Base-by-base conservation (phyloP, 2,329 filamentous ascomycete species). In the Trichoderma brevicompactum region DNA sequence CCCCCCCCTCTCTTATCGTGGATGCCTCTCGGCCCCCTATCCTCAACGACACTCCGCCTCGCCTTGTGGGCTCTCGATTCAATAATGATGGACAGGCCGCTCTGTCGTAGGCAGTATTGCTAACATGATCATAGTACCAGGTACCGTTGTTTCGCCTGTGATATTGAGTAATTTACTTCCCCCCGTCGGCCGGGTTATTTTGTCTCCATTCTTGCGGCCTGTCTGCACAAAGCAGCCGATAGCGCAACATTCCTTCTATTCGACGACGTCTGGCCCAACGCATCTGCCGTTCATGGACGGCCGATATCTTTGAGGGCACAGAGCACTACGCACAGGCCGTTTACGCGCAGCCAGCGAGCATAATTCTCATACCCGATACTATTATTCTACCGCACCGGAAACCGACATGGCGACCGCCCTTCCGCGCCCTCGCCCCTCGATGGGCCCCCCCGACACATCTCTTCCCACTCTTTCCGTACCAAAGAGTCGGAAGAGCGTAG, bases 391-490 rank as follows among this genome's bases (percentile, higher is more conserved):
- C 46, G n/a, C 40, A 53, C 28, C 59, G 12, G 40, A 43, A 62
- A 50, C 12, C 36, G 59, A 58, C 59, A 75, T 77, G 76, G 70
- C 75, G 66, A 88, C 88, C 62, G 81, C 89, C 49, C 81, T 92
- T 58, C 89, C 90, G 62, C 85, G 87, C 75, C 84, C 87, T 17
- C 85, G 89, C 76, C 85, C 88, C 32, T 88, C 89, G 8, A 82
- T 88, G 71, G 89, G 88, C 66, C 90, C 92, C 55, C 90, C 92
- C 15, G 87, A 86, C 36, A 85, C 87, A 68, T 86, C 89, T 34
- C 81, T 95, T 28, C 92, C 92, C 49, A 88, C 91, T 49, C 80
- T 96, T 54, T 92, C 92, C 34, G 81, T 91, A 17, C 78, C 83
- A 52, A 95, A 92, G 78, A 87, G 89, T 44, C 85, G 91, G 68